Evolutionary conservation across 2,329 filamentous ascomycete species (phyloP), one percentile per base, ranked within the genome.

Genomic region (Pseudophaeomoniella oleicola): DNA sequence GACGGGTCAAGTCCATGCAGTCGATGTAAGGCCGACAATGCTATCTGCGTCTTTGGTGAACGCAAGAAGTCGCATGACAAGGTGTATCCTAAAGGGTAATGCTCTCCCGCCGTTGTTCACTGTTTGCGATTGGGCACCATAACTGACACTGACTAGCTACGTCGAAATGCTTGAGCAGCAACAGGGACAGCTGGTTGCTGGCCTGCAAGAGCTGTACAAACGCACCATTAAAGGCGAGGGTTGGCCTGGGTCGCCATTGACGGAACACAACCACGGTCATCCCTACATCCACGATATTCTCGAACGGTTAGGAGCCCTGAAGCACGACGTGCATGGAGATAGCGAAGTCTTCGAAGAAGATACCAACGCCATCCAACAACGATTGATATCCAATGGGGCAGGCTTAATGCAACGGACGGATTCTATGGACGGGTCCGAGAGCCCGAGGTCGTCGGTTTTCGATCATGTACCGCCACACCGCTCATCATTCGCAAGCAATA

Each of bases 81-180:
- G 54, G 68, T 76, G 33, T 77, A 78, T 52, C 74, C 74, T n/a
- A 78, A 77, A 58, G 74, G 74, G 67, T 78, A 55, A 58, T 66
- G 53, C 38, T 34, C 16, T 12, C 4, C 30, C 3, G 13, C 34
- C 31, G 10, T 36, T 34, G 43, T 34, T 9, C n/a, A 45, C 36
- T 5, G 18, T 32, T 39, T n/a, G n/a, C 29, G 30, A 30, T 9
- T 14, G 16, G 30, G 14, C 39, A 48, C 42, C 32, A 4, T 34
- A 10, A 6, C 30, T 15, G 29, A 39, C 18, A 30, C 6, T 17
- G n/a, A 9, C 9, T 39, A 75, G 71, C 44, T 75, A 75, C 42
- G 72, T 78, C 18, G 74, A 78, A 53, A 75, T 77, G 71, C 65
- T 78, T 35, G 74, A 78, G 49, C 72, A 75, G 48, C 73, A 78